Evolutionary conservation across 2,329 filamentous ascomycete species (phyloP).

Genomic region (Pseudogymnoascus sp.): DNA sequence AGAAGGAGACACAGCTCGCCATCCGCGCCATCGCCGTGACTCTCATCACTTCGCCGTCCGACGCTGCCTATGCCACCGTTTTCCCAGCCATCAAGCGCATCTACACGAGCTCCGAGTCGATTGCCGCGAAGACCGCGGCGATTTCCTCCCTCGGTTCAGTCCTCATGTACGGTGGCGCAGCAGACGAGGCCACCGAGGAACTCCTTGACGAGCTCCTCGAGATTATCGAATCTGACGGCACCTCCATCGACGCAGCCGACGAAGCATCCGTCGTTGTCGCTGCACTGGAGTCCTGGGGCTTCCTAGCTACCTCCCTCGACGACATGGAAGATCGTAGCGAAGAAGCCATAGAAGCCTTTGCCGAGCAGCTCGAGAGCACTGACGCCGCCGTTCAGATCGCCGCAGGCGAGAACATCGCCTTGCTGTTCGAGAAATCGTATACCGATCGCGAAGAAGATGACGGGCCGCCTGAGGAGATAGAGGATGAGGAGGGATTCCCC

Average conservation of each 20-base stretch:
- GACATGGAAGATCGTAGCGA: constrained; percentile 59
- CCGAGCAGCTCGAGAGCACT: constrained; percentile 60
- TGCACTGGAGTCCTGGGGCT: constrained; percentile 62
- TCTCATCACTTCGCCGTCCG: constrained; percentile 54
- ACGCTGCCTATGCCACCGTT: constrained; percentile 53
- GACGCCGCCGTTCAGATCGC: constrained; percentile 59
- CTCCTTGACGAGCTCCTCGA: constrained; percentile 62
- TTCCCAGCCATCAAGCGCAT: constrained; percentile 48
- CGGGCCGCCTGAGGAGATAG: constrained; percentile 32
- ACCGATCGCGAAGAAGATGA: constrained; percentile 40
- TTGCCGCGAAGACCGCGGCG: constrained; percentile 53
- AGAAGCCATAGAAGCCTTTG: constrained; percentile 58
- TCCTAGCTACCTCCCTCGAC: constrained; percentile 58
- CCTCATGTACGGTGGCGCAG: constrained; percentile 59
- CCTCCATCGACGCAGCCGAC: constrained; percentile 55
- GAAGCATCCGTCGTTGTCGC: constrained; percentile 55
- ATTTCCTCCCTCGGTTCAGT: constrained; percentile 58
- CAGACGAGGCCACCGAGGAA: constrained; percentile 52
- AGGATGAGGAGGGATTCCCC: constrained; percentile 29
- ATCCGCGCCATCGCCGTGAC: constrained; percentile 51
- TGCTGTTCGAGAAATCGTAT: constrained; percentile 60
- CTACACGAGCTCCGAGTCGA: constrained; percentile 53
- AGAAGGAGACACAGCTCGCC: constrained; percentile 55
- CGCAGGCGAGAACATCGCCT: constrained; percentile 64
- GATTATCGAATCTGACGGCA: constrained; percentile 61